A percentile compares a stretch with the other conserved stretches of the same genome.
phyloP scores from a whole-genome alignment of 2,329 filamentous ascomycete species.

The Ophiostoma australiae region DNA sequence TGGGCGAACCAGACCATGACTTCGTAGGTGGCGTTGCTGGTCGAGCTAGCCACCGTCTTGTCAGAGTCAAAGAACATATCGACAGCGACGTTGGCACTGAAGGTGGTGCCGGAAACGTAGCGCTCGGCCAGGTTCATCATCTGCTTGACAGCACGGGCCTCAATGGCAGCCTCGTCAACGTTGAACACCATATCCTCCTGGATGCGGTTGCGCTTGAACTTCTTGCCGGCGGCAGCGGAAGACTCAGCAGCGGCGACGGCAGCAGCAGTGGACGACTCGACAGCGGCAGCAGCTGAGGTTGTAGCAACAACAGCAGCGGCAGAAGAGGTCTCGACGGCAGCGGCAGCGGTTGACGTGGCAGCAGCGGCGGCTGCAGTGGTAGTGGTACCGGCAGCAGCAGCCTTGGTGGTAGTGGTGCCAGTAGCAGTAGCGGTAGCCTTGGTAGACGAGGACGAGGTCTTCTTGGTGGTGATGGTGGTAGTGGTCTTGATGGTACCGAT shows the following conservation, averaged over 20 bases:
- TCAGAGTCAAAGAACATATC: conserved; percentile 54
- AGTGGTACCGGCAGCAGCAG: background rate
- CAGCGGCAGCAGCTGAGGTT: background rate
- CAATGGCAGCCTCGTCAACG: conserved; percentile 12
- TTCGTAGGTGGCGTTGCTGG: conserved; percentile 41
- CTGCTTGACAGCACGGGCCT: conserved; percentile 6
- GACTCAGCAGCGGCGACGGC: background rate
- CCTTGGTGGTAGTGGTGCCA: background rate
- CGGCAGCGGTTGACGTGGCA: conserved; percentile 34
- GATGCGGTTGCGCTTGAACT: background rate
- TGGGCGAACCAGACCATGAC: conserved; percentile 39
- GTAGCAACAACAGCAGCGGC: background rate
- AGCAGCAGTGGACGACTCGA: background rate
- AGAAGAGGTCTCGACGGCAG: conserved; percentile 32
- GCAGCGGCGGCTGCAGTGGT: background rate
- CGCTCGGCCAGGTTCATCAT: conserved; percentile 35
- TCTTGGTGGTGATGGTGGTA: conserved; percentile 39
- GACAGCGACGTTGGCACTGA: conserved; percentile 54
- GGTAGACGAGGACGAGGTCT: conserved; percentile 31
- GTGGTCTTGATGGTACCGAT: conserved; percentile 48
- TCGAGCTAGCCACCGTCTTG: conserved; percentile 38
- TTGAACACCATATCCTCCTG: conserved; percentile 1
- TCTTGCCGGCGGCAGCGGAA: background rate
- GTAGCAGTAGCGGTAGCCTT: background rate
- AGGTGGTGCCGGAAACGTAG: conserved; percentile 46